A percentile compares a stretch with the other conserved stretches of the same genome.
These are phyloP conservation scores for Ophiosphaerella herpotricha DNA, from an alignment of 2,329 filamentous ascomycete genomes.

Conservation along the genomic window DNA sequence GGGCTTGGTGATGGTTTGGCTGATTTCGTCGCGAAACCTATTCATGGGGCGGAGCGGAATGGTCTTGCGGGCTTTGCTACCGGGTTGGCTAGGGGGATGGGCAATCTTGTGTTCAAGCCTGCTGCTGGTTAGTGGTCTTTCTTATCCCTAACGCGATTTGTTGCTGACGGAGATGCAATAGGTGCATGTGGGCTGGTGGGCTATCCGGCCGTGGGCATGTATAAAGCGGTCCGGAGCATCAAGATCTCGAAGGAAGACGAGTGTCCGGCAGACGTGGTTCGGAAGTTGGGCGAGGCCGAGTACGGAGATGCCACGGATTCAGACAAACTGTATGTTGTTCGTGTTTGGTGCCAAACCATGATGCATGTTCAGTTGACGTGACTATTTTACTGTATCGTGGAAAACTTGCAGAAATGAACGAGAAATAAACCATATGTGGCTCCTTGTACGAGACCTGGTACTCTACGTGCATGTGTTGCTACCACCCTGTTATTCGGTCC, in stretches of 20 bases:
- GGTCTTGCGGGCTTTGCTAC: constrained; percentile 70
- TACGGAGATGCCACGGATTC: constrained; percentile 19
- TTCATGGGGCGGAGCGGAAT: constrained; percentile 66
- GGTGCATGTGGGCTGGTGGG: constrained; percentile 63
- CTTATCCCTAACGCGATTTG: background rate
- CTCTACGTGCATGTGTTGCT: no score
- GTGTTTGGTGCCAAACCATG: constrained; percentile 25
- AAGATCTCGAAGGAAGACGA: constrained; percentile 13
- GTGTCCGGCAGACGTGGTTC: constrained; percentile 13
- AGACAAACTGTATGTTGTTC: constrained; percentile 24
- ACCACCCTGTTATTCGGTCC: no score
- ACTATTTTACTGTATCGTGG: background rate
- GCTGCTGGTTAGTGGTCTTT: constrained; percentile 58
- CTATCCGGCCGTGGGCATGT: constrained; percentile 65
- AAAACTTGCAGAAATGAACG: background rate
- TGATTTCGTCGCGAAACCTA: constrained; percentile 77
- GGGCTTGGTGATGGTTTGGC: constrained; percentile 79
- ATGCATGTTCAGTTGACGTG: constrained; percentile 17
- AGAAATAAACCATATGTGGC: background rate
- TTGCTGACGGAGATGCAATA: background rate
- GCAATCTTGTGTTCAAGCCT: constrained; percentile 65
- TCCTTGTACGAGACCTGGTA: background rate
- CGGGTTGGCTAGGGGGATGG: constrained; percentile 77
- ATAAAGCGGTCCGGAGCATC: constrained; percentile 56
- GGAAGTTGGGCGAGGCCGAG: constrained; percentile 21